phyloP scores from a whole-genome alignment of 2,329 filamentous ascomycete species.

The Tolypocladium album region DNA sequence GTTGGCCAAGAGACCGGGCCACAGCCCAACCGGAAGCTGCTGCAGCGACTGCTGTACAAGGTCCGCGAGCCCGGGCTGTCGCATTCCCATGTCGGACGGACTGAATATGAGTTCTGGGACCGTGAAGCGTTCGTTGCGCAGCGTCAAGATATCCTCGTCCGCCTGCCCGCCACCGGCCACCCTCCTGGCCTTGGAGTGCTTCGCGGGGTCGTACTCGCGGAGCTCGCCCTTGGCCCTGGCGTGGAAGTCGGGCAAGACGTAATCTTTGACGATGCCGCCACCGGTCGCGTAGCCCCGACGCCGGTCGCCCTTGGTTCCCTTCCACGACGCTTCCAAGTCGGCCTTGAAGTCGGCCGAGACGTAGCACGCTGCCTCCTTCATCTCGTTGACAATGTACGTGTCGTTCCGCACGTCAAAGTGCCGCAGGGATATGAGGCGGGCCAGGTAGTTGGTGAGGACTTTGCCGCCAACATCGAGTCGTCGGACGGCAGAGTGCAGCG shows the following conservation, averaged over 20 bases:
- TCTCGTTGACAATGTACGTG: constrained; percentile 85
- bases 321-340: constrained; percentile 80
- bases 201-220: constrained; percentile 63
- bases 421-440: constrained; percentile 77
- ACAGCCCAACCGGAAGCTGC: constrained; percentile 67
- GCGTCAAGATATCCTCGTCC: constrained; percentile 68
- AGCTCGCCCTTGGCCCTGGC: constrained; percentile 52
- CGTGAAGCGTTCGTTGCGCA: constrained; percentile 85
- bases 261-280: constrained; percentile 69
- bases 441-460: constrained; percentile 84
- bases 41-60: constrained; percentile 72
- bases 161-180: constrained; percentile 29
- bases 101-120: constrained; percentile 86
- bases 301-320: constrained; percentile 53
- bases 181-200: constrained; percentile 41
- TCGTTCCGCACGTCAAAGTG: constrained; percentile 97
- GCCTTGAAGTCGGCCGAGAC: constrained; percentile 64
- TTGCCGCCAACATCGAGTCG: constrained; percentile 88
- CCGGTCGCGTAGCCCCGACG: constrained; percentile 37
- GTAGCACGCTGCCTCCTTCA: constrained; percentile 85
- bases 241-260: constrained; percentile 77
- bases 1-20: constrained; percentile 76
- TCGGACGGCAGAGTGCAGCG: constrained; percentile 71
- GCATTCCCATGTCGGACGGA: constrained; percentile 75
- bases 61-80: constrained; percentile 71